A percentile compares a stretch with the other conserved stretches of the same genome.
phyloP scores from a whole-genome alignment of 768 basidiomycete genomes.

The Termitomyces sp. region DNA sequence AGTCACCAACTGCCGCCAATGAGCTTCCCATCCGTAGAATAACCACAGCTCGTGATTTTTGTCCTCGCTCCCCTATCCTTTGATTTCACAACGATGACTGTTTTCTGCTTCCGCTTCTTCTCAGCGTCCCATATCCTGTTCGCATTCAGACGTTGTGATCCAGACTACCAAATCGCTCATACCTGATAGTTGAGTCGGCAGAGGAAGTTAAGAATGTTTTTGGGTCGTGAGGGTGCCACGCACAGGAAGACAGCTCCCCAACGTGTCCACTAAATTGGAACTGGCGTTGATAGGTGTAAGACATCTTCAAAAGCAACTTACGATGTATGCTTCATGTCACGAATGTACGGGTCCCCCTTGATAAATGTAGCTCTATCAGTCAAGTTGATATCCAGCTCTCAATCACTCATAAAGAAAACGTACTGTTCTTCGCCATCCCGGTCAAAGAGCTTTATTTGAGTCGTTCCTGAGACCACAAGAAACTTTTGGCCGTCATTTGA shows the following conservation, averaged over 20 bases:
- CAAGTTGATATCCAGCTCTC: slow-evolving; percentile 42
- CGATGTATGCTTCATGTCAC: slow-evolving; percentile 99
- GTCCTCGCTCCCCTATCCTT: slow-evolving; percentile 94
- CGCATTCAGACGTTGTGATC: slow-evolving; percentile 2
- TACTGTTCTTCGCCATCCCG: slow-evolving; percentile 93
- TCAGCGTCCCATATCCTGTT: slow-evolving; percentile 91
- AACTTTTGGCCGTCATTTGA: slow-evolving; percentile 85
- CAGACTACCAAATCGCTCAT: slow-evolving; percentile 16
- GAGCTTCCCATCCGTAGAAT: slow-evolving; percentile 84
- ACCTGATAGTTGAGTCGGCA: slow-evolving; percentile 96
- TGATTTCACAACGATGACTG: slow-evolving; percentile 94
- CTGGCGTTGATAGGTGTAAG: background rate
- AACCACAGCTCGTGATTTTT: slow-evolving; percentile 83
- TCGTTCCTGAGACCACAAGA: slow-evolving; percentile 84
- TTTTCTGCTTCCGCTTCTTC: slow-evolving; percentile 90
- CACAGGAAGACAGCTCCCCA: slow-evolving; percentile 82
- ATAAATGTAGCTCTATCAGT: slow-evolving; percentile 68
- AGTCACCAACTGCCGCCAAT: slow-evolving; percentile 76
- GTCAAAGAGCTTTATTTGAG: slow-evolving; percentile 85
- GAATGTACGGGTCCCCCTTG: slow-evolving; percentile 97
- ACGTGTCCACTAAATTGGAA: slow-evolving; percentile 77
- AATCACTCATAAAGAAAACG: slow-evolving; percentile 29
- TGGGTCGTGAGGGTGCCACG: slow-evolving; percentile 89
- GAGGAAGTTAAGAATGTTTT: slow-evolving; percentile 88
- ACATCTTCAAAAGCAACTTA: slow-evolving; percentile 37